Base-by-base conservation (phyloP, 305 asterid species). In the Vinca major region DNA sequence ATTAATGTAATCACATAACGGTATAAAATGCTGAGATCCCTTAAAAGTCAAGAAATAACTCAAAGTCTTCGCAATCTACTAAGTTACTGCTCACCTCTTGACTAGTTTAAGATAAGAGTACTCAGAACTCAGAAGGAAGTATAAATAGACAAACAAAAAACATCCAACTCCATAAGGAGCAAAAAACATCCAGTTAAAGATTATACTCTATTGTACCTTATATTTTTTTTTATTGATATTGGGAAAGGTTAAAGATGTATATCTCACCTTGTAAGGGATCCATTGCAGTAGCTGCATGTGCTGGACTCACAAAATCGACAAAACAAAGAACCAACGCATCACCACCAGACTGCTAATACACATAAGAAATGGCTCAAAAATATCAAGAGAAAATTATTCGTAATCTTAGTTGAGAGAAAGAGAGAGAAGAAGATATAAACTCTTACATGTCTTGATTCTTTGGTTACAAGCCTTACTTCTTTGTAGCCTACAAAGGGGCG, bases 221-320 rank as follows among this genome's bases (percentile, higher is more conserved):
- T 14, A 37, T 1, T 47, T n/a, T 3, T 48, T 36, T 39, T 26
- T 0, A 55, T 56, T 45, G 36, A 19, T 36, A 60, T 14, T 14
- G 13, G 16, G 16, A 72, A 40, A 56, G 16, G 56, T 57, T 57
- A 51, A 51, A 41, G 40, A 16, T 11, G 60, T 67, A 48, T 43
- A 70, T 36, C 71, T 63, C 52, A 77, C 81, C 81, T 70, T 77
- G 75, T 39, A 77, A 62, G 33, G 78, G 78, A 66, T 67, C 75
- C 78, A 77, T 60, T 1, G 78, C 75, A n/a, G 81, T 77, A 55
- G 78, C 78, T 44, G 81, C 75, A 70, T 64, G 71, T 10, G 78
- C 78, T 52, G 78, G 75, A 47, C 73, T 70, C 3, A 37, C 70
- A 62, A 77, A 77, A 70, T 77, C 81, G 54, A 77, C 78, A 73